These are phyloP conservation scores for Rhododendron simsii DNA, from an alignment of 148 eudicot species.

Conservation along the genomic window DNA sequence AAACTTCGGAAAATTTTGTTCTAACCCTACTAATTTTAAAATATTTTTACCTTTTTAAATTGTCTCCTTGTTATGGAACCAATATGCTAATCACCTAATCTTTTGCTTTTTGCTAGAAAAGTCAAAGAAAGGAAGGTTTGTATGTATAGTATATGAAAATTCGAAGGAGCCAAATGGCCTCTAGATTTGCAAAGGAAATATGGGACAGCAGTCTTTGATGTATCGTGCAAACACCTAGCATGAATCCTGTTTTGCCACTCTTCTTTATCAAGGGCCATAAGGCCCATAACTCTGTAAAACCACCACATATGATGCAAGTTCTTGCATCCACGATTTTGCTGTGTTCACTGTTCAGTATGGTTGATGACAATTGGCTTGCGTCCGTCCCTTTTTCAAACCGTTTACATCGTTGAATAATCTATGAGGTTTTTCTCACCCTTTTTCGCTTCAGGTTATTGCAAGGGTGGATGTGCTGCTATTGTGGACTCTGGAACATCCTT, in stretches of 20 bases:
- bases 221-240: not conserved
- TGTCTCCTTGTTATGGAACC: not conserved
- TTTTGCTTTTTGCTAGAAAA: not conserved
- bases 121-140: not conserved
- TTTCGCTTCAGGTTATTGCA: conserved; percentile 26
- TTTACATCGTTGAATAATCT: not conserved
- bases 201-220: not conserved
- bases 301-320: not conserved
- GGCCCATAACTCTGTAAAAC: not conserved
- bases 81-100: not conserved
- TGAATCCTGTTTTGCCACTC: not conserved
- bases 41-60: not conserved
- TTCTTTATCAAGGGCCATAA: not conserved
- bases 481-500: conserved; percentile 90
- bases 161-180: not conserved
- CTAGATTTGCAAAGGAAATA: not conserved
- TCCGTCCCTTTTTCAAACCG: not conserved
- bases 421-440: not conserved
- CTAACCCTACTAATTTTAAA: not conserved
- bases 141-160: not conserved
- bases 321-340: not conserved
- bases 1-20: not conserved
- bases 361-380: not conserved
- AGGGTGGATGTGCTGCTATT: conserved; percentile 75
- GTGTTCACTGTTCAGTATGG: not conserved